These are phyloP conservation scores for Cyphellophora europaea DNA, from an alignment of 2,329 filamentous ascomycete genomes.

Conservation along the genomic window DNA sequence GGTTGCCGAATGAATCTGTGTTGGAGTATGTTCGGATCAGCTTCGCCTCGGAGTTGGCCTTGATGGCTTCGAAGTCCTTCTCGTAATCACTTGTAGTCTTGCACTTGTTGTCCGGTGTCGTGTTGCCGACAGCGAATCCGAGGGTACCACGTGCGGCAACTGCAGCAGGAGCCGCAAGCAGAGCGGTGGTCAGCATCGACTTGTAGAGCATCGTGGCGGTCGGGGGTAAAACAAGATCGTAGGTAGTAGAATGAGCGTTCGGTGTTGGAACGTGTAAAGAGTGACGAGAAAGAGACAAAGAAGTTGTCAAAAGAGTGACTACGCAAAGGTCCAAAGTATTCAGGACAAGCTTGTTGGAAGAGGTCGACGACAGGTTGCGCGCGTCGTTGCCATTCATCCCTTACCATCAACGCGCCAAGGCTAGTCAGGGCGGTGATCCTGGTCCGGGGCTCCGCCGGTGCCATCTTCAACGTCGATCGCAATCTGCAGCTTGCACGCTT, in stretches of 20 bases:
- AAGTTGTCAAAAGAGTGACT: slow-evolving; percentile 8
- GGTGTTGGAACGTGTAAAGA: too few species aligned
- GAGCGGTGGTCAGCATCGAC: slow-evolving; percentile 28
- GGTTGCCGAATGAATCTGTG: slow-evolving; percentile 33
- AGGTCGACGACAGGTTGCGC: too few species aligned
- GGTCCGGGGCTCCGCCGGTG: too few species aligned
- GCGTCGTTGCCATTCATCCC: too few species aligned
- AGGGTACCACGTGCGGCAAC: slow-evolving; percentile 46
- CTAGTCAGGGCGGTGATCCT: too few species aligned
- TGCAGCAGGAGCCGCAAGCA: slow-evolving; percentile 37
- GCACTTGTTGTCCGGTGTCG: slow-evolving; percentile 51
- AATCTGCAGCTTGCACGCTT: too few species aligned
- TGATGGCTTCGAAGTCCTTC: slow-evolving; percentile 54
- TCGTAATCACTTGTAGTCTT: slow-evolving; percentile 56
- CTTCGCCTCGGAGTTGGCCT: slow-evolving; percentile 38
- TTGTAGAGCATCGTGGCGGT: slow-evolving; percentile 38
- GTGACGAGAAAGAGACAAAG: too few species aligned
- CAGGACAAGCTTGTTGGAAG: too few species aligned
- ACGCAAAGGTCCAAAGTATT: too few species aligned
- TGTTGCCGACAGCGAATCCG: slow-evolving; percentile 59
- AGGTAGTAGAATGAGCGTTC: background rate
- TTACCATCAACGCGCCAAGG: too few species aligned
- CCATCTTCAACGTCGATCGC: too few species aligned
- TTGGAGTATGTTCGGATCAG: slow-evolving; percentile 60
- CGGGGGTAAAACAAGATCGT: slow-evolving; percentile 2